These are phyloP conservation scores for Anisodus tanguticus DNA, from an alignment of 257 asterid species.

Conservation along the genomic window DNA sequence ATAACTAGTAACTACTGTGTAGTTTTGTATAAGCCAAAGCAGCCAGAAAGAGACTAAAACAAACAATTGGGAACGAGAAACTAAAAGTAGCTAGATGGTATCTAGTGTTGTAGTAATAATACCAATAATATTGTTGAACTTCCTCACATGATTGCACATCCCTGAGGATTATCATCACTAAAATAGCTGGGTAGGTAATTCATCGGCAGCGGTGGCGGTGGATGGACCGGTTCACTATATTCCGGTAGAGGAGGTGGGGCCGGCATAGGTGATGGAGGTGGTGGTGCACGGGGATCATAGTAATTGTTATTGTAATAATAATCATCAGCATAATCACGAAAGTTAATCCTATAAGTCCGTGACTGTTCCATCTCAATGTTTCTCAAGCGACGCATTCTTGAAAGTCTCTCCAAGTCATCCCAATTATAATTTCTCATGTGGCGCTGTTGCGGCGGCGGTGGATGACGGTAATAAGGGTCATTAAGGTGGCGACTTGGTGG, in stretches of 20 bases:
- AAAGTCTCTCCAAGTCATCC: not conserved
- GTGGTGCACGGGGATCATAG: not conserved
- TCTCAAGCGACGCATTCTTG: not conserved
- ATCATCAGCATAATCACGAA: not conserved
- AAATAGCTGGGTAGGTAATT: not conserved
- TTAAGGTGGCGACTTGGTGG: not conserved
- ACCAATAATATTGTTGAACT: not conserved
- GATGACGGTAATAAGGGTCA: not conserved
- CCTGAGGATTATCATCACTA: not conserved
- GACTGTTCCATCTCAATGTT: constrained; percentile 16
- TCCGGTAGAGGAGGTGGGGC: not conserved
- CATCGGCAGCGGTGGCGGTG: not conserved
- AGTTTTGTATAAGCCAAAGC: no score
- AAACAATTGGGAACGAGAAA: no score
- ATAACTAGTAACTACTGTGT: no score
- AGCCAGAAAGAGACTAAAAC: no score
- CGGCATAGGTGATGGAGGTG: not conserved
- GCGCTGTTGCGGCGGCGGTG: not conserved
- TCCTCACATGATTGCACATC: not conserved
- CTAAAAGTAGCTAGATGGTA: no score
- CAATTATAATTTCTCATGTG: not conserved
- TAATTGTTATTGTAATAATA: no score
- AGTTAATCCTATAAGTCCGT: constrained; percentile 11
- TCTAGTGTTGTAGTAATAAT: no score
- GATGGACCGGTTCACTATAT: not conserved